A percentile compares a stretch with the other conserved stretches of the same genome.
Evolutionary conservation across 441 rosid species (phyloP).

Genomic region (Gossypium schwendimanii): DNA sequence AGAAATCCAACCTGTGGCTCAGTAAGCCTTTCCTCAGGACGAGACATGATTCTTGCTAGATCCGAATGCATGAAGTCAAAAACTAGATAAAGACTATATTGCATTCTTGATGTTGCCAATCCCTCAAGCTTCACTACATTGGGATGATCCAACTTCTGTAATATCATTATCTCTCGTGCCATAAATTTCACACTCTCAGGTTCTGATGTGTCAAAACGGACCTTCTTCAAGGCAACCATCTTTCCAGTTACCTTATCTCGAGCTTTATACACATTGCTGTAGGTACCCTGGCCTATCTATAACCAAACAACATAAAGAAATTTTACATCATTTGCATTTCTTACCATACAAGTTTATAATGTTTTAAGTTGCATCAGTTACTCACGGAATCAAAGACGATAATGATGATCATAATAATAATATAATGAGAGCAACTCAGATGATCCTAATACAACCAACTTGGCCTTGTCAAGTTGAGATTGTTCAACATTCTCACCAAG

Average conservation of each 20-base stretch:
- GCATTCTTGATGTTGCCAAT: constrained; percentile 52
- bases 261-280: constrained; percentile 77
- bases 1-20: constrained; percentile 35
- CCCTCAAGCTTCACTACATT: constrained; percentile 74
- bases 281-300: constrained; percentile 73
- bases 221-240: constrained; percentile 74
- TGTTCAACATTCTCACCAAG: not conserved
- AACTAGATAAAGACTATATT: constrained; percentile 61
- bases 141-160: constrained; percentile 74
- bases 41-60: constrained; percentile 34
- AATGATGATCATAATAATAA: not conserved
- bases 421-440: not conserved
- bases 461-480: not conserved
- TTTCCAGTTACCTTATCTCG: constrained; percentile 54
- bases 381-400: not conserved
- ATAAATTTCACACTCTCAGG: constrained; percentile 67
- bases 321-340: constrained; percentile 3
- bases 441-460: not conserved
- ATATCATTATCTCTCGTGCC: constrained; percentile 68
- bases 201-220: constrained; percentile 50
- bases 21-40: constrained; percentile 35
- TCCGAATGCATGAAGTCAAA: constrained; percentile 72
- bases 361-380: not conserved
- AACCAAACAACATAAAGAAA: constrained; percentile 12
- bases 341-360: not conserved